These are phyloP conservation scores for Penicillium fuscoglaucum DNA, from an alignment of 2,329 filamentous ascomycete species.

Conservation along the genomic window DNA sequence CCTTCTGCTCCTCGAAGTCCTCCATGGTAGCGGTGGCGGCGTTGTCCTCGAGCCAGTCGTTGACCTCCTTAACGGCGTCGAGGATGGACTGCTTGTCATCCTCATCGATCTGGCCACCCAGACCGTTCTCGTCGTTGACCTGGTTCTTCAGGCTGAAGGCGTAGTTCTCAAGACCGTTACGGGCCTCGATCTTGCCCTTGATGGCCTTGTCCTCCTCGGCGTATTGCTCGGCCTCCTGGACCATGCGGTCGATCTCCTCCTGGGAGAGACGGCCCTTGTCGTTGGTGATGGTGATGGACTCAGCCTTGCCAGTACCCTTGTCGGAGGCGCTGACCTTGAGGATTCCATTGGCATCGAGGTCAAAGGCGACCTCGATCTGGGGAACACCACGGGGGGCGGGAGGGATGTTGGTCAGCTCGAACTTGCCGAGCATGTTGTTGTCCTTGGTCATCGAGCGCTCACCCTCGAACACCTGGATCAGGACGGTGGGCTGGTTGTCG, in stretches of 20 bases:
- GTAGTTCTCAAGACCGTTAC: constrained; percentile 98
- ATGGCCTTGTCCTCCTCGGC: constrained; percentile 99
- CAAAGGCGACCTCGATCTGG: constrained; percentile 97
- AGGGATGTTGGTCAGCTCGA: constrained; percentile 94
- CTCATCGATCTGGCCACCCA: constrained; percentile 96
- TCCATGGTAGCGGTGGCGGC: constrained; percentile 78
- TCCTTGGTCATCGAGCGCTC: constrained; percentile 93
- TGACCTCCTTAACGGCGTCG: constrained; percentile 94
- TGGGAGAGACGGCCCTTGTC: constrained; percentile 96
- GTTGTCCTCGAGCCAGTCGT: constrained; percentile 97
- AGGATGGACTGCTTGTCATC: constrained; percentile 97
- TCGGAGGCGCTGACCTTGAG: constrained; percentile 94
- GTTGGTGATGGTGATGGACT: constrained; percentile 99
- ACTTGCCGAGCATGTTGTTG: constrained; percentile 97
- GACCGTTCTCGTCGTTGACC: constrained; percentile 92
- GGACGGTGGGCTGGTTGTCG: constrained; percentile 92
- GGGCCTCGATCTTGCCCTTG: constrained; percentile 92
- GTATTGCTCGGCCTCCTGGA: constrained; percentile 96
- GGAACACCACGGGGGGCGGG: constrained; percentile 93
- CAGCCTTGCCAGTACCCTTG: constrained; percentile 96
- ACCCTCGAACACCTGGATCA: constrained; percentile 95
- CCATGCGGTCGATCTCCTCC: constrained; percentile 99
- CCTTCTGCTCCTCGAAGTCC: constrained; percentile 99
- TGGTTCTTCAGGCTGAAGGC: constrained; percentile 99
- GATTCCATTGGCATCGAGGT: constrained; percentile 97